Evolutionary conservation across 2,329 filamentous ascomycete species (phyloP).

Genomic region (Didymella pinodella): DNA sequence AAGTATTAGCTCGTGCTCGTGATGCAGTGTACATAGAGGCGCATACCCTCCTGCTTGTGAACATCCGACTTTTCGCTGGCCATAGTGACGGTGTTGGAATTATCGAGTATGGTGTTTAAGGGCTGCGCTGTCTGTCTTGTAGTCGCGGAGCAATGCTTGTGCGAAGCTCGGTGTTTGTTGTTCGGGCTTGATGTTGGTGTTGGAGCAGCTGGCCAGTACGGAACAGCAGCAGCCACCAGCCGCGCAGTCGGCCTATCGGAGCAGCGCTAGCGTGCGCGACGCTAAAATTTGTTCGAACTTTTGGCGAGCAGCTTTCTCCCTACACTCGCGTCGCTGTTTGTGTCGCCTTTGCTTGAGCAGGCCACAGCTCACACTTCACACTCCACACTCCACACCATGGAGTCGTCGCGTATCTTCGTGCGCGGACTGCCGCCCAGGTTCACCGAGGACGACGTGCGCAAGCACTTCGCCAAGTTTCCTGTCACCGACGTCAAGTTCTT

Average conservation of each 20-base stretch:
- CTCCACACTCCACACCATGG: conserved; percentile 55
- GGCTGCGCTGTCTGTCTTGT: background rate
- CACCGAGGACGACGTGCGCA: conserved; percentile 82
- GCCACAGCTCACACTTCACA: conserved; percentile 20
- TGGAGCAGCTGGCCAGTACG: conserved; percentile 16
- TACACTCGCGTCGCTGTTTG: conserved; percentile 14
- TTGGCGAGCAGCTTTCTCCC: conserved; percentile 15
- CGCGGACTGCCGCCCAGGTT: conserved; percentile 83
- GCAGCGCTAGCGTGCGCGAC: conserved; percentile 19
- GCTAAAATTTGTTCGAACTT: conserved; percentile 22
- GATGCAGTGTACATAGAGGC: conserved; percentile 30
- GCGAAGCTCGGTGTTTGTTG: conserved; percentile 28
- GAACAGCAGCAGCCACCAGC: conserved; percentile 20
- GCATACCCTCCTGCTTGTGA: conserved; percentile 58
- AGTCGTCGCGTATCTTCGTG: conserved; percentile 78
- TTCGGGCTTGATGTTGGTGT: conserved; percentile 21
- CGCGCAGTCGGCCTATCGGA: conserved; percentile 12
- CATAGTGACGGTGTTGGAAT: conserved; percentile 39
- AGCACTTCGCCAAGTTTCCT: conserved; percentile 82
- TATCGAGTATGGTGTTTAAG: background rate
- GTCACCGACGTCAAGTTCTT: conserved; percentile 95
- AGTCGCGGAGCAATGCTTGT: conserved; percentile 1
- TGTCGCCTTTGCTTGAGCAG: conserved; percentile 25
- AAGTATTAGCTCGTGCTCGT: conserved; percentile 36
- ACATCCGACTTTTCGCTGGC: conserved; percentile 71